phyloP scores from a whole-genome alignment of 352 stramenopile species.

The Globisporangium paddicum region DNA sequence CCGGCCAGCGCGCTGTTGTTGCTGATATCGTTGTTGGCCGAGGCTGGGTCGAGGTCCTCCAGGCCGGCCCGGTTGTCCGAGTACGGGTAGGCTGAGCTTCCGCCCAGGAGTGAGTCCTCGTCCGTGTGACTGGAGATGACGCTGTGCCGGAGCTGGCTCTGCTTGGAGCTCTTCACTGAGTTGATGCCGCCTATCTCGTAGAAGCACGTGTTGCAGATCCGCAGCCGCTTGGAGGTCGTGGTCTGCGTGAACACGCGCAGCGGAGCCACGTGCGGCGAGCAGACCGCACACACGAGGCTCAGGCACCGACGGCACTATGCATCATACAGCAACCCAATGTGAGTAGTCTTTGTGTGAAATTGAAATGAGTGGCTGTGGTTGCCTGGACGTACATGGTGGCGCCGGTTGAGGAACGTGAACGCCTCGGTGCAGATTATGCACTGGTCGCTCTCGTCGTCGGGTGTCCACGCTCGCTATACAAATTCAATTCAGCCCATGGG shows the following conservation, averaged over 20 bases:
- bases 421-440: constrained; percentile 51
- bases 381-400: constrained; percentile 46
- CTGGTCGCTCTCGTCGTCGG: constrained; percentile 49
- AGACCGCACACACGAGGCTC: constrained; percentile 61
- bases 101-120: not conserved
- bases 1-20: not conserved
- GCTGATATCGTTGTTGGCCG: not conserved
- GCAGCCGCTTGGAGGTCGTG: constrained; percentile 29
- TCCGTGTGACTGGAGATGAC: not conserved
- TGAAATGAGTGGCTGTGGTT: not conserved
- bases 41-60: not conserved
- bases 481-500: not conserved
- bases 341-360: not conserved
- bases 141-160: not conserved
- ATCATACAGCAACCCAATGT: too few species aligned
- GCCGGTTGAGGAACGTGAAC: constrained; percentile 72
- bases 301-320: constrained; percentile 55
- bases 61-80: not conserved
- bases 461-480: constrained; percentile 56
- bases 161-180: not conserved
- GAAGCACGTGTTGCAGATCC: constrained; percentile 46
- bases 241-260: constrained; percentile 49
- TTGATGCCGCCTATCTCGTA: constrained; percentile 16
- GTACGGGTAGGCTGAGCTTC: not conserved
- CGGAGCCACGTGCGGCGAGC: constrained; percentile 41